Evolutionary conservation across 306 rosid species (phyloP).

Genomic region (Urtica urens): DNA sequence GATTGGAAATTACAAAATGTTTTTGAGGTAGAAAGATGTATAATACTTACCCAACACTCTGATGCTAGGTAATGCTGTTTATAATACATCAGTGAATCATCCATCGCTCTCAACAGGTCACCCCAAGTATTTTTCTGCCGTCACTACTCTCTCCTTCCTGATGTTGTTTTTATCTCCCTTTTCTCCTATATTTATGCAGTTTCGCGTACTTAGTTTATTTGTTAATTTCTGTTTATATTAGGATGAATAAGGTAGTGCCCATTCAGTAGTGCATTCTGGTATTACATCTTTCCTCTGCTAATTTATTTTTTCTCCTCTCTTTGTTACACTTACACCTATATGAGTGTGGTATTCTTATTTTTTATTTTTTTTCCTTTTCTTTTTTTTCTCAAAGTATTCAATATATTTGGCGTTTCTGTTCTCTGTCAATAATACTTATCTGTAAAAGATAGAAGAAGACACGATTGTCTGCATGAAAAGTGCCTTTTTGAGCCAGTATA

Average conservation of each 20-base stretch:
- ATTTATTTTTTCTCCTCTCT: not conserved
- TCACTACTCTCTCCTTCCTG: not conserved
- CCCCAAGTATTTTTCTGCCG: conserved; percentile 4
- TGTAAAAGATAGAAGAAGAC: too few relatives aligned
- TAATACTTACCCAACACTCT: conserved; percentile 38
- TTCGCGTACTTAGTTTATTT: conserved; percentile 1
- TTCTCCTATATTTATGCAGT: not conserved
- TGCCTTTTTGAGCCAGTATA: too few relatives aligned
- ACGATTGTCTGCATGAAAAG: too few relatives aligned
- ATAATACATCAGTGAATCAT: conserved; percentile 35
- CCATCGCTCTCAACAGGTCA: conserved; percentile 18
- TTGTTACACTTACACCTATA: too few relatives aligned
- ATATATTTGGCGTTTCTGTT: too few relatives aligned
- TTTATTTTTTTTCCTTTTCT: not conserved
- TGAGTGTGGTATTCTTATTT: not conserved
- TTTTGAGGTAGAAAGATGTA: conserved; percentile 50
- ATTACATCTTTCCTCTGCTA: not conserved
- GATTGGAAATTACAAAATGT: conserved; percentile 12
- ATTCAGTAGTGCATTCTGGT: conserved; percentile 1
- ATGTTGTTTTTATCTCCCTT: too few relatives aligned
- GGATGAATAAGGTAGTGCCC: conserved; percentile 7
- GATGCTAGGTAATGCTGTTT: conserved; percentile 31
- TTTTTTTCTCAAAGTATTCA: too few relatives aligned
- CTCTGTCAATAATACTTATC: too few relatives aligned
- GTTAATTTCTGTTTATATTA: conserved; percentile 3